Base-by-base conservation (phyloP, 495 filamentous ascomycete genomes). In the Aspergillus indologenus region DNA sequence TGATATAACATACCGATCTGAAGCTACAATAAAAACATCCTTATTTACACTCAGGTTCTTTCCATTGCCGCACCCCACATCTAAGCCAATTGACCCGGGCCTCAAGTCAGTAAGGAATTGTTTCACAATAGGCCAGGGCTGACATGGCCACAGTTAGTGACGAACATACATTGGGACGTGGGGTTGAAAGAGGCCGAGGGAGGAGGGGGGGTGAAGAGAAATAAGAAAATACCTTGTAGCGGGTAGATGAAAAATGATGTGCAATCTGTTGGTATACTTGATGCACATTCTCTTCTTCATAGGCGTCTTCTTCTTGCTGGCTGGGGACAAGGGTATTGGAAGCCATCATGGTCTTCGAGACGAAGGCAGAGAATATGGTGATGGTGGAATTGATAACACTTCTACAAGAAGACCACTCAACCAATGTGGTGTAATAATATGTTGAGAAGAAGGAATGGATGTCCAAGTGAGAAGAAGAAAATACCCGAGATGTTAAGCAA, bases 251-350 rank as follows among this genome's bases (percentile, higher is more conserved):
- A 75, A 98, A 98, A 75, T 98, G 94, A 15, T 85, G 79, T 15
- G 94, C 94, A 66, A 98, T 98, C 61, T 92, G 83, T 69, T 96
- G 90, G 75, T 98, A 98, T 57, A 98, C 90, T 61, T 83, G 77
- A 73, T 98, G 94, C 55, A 98, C 94, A 74, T 96, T 88, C 60
- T 87, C 71, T 48, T 85, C 81, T 73, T 98, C 94, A 71, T 96
- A 96, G 18, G 59, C 71, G 45, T 81, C 77, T 18, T 71, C 68
- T 2, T 59, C 23, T 53, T 55, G 45, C 26, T 58, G 61, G 45
- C 42, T 40, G 34, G 7, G 7, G 5, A 40, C 34, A 40, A 40
- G 5, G 34, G 34, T 40, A 9, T 40, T 15, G 12, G 34, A 59
- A 17, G 59, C 29, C 65, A 67, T 67, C 55, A 11, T 40, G 34